Percentiles rank a stretch among this genome's conserved stretches.
Conservation (phyloP, 2,329 filamentous ascomycete genomes). For the Trematosphaeria pertusa region DNA sequence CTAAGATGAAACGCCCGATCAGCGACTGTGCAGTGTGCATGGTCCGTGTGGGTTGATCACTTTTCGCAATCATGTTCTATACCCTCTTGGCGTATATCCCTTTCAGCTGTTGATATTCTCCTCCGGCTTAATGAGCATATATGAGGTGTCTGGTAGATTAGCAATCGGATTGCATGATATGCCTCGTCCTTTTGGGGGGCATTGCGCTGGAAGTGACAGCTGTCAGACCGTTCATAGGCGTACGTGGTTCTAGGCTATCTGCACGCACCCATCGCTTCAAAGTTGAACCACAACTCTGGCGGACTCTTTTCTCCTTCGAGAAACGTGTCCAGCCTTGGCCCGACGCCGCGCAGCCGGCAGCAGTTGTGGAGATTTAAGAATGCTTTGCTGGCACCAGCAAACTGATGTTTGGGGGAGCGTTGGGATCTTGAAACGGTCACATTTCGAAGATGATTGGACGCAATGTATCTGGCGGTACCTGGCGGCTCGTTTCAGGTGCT, state of each 20-base stretch:
- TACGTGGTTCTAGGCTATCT: too few species aligned
- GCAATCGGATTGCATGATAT: too few species aligned
- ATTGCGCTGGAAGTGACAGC: conserved; percentile 6
- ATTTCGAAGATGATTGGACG: background rate
- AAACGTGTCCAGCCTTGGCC: too few species aligned
- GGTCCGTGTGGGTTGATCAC: background rate
- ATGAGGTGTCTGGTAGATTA: too few species aligned
- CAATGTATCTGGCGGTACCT: conserved; percentile 1
- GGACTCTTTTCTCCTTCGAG: too few species aligned
- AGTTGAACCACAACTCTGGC: too few species aligned
- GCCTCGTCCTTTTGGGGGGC: background rate
- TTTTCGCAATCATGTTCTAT: conserved; percentile 15
- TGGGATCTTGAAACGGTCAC: background rate
- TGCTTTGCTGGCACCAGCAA: conserved; percentile 6
- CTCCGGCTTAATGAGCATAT: too few species aligned
- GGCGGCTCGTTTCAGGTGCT: conserved; percentile 13
- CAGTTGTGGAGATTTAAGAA: background rate
- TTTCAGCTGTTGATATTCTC: background rate
- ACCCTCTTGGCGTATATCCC: conserved; percentile 10
- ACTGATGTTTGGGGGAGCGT: background rate
- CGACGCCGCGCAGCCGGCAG: background rate
- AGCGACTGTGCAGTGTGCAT: too few species aligned
- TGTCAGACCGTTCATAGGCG: conserved; percentile 4
- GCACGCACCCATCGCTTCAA: too few species aligned
- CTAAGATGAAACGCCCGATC: too few species aligned